Conservation (phyloP, 1,284 basidiomycete species). For the Cystobasidium slooffiae region DNA sequence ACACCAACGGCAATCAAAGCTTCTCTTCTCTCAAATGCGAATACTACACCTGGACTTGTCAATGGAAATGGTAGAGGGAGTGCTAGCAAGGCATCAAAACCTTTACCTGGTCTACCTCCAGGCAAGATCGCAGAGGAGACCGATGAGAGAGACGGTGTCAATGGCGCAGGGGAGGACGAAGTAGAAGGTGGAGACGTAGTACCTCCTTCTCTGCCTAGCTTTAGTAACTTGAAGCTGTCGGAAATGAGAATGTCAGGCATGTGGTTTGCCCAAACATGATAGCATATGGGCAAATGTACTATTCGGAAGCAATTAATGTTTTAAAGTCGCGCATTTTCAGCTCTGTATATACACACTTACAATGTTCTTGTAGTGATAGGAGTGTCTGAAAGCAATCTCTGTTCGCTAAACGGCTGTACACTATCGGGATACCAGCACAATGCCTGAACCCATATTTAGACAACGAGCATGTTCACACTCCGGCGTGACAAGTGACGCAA, state of each 20-base stretch:
- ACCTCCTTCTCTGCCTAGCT: conserved; percentile 35
- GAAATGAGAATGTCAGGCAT: conserved; percentile 14
- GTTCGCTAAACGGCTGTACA: too few species aligned
- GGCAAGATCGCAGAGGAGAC: background rate
- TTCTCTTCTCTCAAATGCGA: background rate
- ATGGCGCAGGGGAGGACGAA: background rate
- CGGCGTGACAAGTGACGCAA: too few species aligned
- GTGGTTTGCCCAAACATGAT: conserved; percentile 11
- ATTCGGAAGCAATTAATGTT: background rate
- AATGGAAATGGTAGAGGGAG: background rate
- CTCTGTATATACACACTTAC: too few species aligned
- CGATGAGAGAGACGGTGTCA: background rate
- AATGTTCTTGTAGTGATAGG: too few species aligned
- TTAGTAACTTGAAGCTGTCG: conserved; percentile 11
- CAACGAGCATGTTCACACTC: too few species aligned
- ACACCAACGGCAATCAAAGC: conserved; percentile 3
- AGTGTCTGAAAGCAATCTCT: too few species aligned
- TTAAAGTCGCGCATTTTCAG: background rate
- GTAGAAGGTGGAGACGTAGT: background rate
- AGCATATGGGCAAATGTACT: background rate
- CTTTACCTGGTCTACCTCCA: conserved; percentile 27
- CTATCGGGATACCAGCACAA: too few species aligned
- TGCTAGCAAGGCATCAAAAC: conserved; percentile 24
- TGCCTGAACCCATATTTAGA: too few species aligned
- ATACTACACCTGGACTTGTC: background rate